Evolutionary conservation across 2,329 filamentous ascomycete species (phyloP), one percentile per base, ranked within the genome.

Genomic region (Penicillium corylophilum): DNA sequence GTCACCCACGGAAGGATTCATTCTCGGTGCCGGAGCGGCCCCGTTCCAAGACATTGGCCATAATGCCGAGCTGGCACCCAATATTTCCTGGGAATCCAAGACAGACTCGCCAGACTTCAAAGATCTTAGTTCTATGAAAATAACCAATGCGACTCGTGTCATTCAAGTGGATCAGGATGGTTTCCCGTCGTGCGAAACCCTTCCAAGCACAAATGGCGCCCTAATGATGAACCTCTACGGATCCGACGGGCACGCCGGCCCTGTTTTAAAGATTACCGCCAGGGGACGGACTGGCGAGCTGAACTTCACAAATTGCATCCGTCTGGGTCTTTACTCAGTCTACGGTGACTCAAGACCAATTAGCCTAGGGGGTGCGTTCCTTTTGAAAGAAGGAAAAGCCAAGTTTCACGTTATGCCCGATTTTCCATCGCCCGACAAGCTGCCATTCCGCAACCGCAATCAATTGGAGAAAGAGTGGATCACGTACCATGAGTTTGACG

Each of bases 341-440:
- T 77, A 73, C 44, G 71, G 74, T 0, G 65, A 70, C 3, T 31
- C 36, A 0, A 60, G 59, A 22, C 59, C 65, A 1, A 53, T 78
- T 15, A 74, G 72, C 46, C 44, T 78, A 1, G 75, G 74, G 0
- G 74, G 75, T 0, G 72, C 70, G 0, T 76, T 78, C 47, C 45
- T 77, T 3, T 59, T 77, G 33, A 70, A 68, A 44, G 55, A 59
- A 0, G 74, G 74, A 0, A 71, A 59, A 18, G 65, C 70, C 5
- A 69, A 64, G 5, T 67, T 73, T 10, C 75, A 78, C 54, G 68
- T 78, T 12, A 78, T 77, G 74, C 75, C 75, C 1, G 75, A 77
- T 54, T 77, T 78, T 39, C 72, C 74, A 0, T 26, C 56, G 0
- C 16, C 28, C 7, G 49, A 54, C 5, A 46, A 64, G 15, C 41